phyloP scores from a whole-genome alignment of 306 rosid species.

The Boehmeria nivea region DNA sequence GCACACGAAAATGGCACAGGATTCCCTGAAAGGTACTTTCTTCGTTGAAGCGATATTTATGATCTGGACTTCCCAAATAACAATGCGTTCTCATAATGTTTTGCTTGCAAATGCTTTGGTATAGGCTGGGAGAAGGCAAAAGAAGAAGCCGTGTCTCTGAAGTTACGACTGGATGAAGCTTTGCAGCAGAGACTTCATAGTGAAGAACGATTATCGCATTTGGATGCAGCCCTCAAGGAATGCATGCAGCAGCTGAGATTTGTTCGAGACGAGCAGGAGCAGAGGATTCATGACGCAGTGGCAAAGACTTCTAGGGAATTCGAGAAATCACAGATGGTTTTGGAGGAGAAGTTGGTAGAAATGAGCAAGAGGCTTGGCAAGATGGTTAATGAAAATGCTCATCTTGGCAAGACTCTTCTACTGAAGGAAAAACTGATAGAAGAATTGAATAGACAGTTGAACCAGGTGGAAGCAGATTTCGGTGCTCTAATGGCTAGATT shows the following conservation, averaged over 20 bases:
- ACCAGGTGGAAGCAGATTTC: conserved; percentile 49
- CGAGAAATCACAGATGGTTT: conserved; percentile 41
- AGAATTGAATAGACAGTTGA: conserved; percentile 54
- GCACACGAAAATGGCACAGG: conserved; percentile 65
- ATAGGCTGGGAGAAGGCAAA: conserved; percentile 74
- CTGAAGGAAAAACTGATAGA: conserved; percentile 61
- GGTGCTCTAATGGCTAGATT: conserved; percentile 51
- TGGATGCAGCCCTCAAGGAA: conserved; percentile 82
- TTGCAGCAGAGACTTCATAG: conserved; percentile 42
- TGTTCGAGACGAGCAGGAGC: conserved; percentile 83
- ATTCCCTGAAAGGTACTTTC: conserved; percentile 58
- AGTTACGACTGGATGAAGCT: conserved; percentile 51
- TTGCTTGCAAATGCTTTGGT: conserved; percentile 16
- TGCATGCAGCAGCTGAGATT: conserved; percentile 82
- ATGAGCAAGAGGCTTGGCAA: conserved; percentile 52
- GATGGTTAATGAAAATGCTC: conserved; percentile 52
- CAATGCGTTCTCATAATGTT: not conserved
- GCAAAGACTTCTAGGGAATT: conserved; percentile 63
- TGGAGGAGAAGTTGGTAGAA: conserved; percentile 64
- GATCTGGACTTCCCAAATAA: conserved; percentile 1
- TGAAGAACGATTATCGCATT: conserved; percentile 63
- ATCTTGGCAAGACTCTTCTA: conserved; percentile 48
- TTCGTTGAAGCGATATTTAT: not conserved
- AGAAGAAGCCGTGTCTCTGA: conserved; percentile 47
- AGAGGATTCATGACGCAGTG: conserved; percentile 70